A percentile compares a stretch with the other conserved stretches of the same genome.
Conservation (phyloP, 768 basidiomycete species). For the Pleurotus djamor region DNA sequence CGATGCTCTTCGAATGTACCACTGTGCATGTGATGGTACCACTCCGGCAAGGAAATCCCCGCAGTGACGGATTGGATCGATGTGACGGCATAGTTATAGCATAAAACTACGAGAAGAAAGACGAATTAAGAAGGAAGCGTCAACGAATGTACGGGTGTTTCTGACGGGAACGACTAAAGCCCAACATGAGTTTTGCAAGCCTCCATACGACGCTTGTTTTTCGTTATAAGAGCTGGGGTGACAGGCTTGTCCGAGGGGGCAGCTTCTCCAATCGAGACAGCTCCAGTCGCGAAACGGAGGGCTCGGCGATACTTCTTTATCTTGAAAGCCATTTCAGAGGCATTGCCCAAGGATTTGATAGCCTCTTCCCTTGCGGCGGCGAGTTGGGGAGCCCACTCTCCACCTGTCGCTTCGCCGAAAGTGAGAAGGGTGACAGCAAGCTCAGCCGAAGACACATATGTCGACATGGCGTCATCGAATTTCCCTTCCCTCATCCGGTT, state of each 20-base stretch:
- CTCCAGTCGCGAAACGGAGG: constrained; percentile 21
- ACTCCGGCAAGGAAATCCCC: too few relatives aligned
- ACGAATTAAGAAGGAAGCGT: too few relatives aligned
- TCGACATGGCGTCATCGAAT: constrained; percentile 16
- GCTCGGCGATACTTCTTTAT: constrained; percentile 16
- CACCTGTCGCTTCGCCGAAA: constrained; percentile 24
- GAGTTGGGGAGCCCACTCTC: constrained; percentile 16
- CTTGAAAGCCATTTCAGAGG: constrained; percentile 30
- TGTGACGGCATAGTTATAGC: too few relatives aligned
- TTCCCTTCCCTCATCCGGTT: constrained; percentile 11
- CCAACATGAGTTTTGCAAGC: background rate
- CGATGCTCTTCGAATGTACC: too few relatives aligned
- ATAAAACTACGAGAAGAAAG: background rate
- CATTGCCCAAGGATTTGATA: constrained; percentile 28
- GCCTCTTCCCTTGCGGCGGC: constrained; percentile 22
- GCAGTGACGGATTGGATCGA: too few relatives aligned
- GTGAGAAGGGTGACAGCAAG: constrained; percentile 26
- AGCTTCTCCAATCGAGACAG: constrained; percentile 16
- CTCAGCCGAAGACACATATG: constrained; percentile 26
- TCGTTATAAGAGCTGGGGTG: background rate
- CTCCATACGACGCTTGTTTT: constrained; percentile 1
- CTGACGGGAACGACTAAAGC: background rate
- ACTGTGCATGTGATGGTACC: too few relatives aligned
- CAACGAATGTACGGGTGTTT: background rate
- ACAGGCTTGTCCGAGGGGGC: background rate